Evolutionary conservation across 2,329 filamentous ascomycete species (phyloP), one percentile per base, ranked within the genome.

Genomic region (Paecilomyces fulvus): DNA sequence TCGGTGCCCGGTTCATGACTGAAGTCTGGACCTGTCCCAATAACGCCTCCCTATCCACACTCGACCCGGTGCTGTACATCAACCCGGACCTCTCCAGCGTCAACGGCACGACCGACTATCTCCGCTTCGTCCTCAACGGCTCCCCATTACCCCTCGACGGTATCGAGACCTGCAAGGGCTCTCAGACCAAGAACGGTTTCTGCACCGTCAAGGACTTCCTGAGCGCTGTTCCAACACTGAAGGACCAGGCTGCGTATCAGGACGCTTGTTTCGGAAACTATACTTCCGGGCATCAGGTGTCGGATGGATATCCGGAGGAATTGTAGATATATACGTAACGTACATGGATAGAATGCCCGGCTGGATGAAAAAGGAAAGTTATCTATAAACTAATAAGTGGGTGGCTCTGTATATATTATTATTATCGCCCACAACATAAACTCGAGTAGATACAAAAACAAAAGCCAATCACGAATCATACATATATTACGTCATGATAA

Each of bases 11-110:
- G 17, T 72, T 84, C 30, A 71, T 81, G 49, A 81, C 81, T 1
- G 81, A 84, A 66, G 74, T 82, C 28, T 79, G 83, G 60, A 80
- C 78, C 31, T 83, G 81, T 61, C 67, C 71, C 2, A 55, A 59
- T 0, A 49, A 60, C 10, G 11, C 31, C 1, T 57, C 56, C 0
- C 63, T 68, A 23, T 52, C 72, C 0, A 56, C 75, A 51, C 78
- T 81, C 0, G 62, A 62, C 3, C 65, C 74, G 0, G 73, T 75
- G 8, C 55, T 66, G 31, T 71, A 71, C 55, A 53, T 51, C 2
- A 70, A 73, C 55, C 69, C 67, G 10, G 51, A 55, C 30, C 37
- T 69, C 10, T 56, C 59, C 1, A 49, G 56, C 0, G 54, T 30
- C 2, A 8, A 37, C 2, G 31, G 57, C 11, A 65, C 65, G 5